Base-by-base conservation (phyloP, 208 protist species). In the Crithidia acanthocephali region DNA sequence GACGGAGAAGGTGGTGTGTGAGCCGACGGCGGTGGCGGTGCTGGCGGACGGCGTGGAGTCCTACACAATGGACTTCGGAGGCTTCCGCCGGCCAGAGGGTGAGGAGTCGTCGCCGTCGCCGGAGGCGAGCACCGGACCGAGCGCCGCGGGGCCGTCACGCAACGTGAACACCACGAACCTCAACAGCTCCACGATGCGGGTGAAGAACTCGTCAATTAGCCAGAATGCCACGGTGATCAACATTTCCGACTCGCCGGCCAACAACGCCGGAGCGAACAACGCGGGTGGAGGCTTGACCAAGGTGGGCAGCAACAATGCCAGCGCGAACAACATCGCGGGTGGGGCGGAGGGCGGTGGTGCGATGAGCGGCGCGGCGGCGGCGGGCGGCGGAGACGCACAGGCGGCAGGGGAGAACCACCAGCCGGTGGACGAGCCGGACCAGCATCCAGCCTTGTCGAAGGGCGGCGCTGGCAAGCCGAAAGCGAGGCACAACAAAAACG, bases 51-150 rank as follows among this genome's bases (percentile, higher is more conserved):
- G 91, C 25, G 85, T 96, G 15, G 87, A 94, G 79, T 85, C 87
- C 35, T 94, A 92, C 76, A 93, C 83, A 33, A 84, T 96, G 69
- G 88, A 94, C 64, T 96, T 93, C 79, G 88, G 91, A 27, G 82
- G 83, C 18, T 94, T 88, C 68, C 63, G 73, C 15, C 69, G 55
- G 4, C 84, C 87, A 0, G 68, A 81, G 16, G 20, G 57, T 1
- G 44, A n/a, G 22, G 52, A 57, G 40, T 13, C 18, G 28, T 0
- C 23, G 53, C 4, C 25, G 45, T 52, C 30, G 7, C 27, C 37
- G n/a, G 48, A 51, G 30, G 2, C 22, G 37, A 68, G 33, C 28
- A 50, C 42, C 20, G 48, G 15, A 18, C 20, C 33, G 18, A 53
- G 28, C 20, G 52, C 40, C 3, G 65, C 65, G 0, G 65, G 52